phyloP scores from a whole-genome alignment of 2,329 filamentous ascomycete species.

The Phaeosphaeriaceae sp. region DNA sequence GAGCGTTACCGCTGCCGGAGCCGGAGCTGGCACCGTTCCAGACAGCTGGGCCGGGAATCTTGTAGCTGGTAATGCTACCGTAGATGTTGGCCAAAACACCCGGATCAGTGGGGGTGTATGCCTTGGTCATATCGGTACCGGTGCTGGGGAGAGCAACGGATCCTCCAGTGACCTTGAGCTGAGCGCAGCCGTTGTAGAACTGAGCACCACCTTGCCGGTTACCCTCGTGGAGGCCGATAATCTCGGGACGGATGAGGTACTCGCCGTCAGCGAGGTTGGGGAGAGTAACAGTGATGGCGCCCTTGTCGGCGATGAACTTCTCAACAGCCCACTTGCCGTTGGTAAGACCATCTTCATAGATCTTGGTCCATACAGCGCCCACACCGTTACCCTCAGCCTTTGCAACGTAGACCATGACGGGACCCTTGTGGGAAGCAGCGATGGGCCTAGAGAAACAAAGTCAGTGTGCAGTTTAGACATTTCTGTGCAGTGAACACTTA shows the following conservation, averaged over 20 bases:
- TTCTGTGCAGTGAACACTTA: background rate
- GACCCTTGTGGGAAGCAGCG: slow-evolving; percentile 56
- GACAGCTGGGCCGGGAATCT: slow-evolving; percentile 49
- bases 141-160: slow-evolving; percentile 33
- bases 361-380: slow-evolving; percentile 58
- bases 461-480: background rate
- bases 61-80: slow-evolving; percentile 39
- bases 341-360: slow-evolving; percentile 48
- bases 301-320: slow-evolving; percentile 50
- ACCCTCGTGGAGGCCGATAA: slow-evolving; percentile 53
- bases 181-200: slow-evolving; percentile 53
- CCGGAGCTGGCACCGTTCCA: slow-evolving; percentile 35
- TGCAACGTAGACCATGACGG: slow-evolving; percentile 60
- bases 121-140: slow-evolving; percentile 54
- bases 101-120: slow-evolving; percentile 49
- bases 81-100: slow-evolving; percentile 53
- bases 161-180: slow-evolving; percentile 48
- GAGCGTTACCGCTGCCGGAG: slow-evolving; percentile 4
- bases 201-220: slow-evolving; percentile 45
- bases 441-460: background rate
- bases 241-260: slow-evolving; percentile 52
- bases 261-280: slow-evolving; percentile 47
- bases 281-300: slow-evolving; percentile 48
- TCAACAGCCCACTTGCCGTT: slow-evolving; percentile 47
- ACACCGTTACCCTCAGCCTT: slow-evolving; percentile 50